A percentile compares a stretch with the other conserved stretches of the same genome.
phyloP scores from a whole-genome alignment of 345 rosid species.

The Streptanthus diversifolius region DNA sequence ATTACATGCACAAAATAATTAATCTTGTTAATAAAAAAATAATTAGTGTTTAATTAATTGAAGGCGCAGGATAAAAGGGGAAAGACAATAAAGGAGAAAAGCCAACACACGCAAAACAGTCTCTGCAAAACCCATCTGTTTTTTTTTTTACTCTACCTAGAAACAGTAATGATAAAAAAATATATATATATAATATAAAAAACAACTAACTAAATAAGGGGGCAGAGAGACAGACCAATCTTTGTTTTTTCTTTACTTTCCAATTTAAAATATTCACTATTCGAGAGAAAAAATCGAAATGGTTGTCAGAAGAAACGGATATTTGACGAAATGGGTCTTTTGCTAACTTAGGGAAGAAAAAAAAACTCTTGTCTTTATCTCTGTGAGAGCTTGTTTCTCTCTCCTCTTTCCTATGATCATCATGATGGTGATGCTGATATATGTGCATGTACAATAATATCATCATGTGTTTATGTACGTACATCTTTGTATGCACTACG shows the following conservation, averaged over 20 bases:
- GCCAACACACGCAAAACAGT: conserved; percentile 37
- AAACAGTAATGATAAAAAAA: conserved; percentile 25
- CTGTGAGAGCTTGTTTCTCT: conserved; percentile 26
- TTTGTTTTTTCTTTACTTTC: conserved; percentile 25
- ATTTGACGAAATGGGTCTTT: conserved; percentile 25
- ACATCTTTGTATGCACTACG: conserved; percentile 20
- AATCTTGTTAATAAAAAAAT: neutral
- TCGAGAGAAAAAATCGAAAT: neutral
- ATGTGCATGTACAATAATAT: conserved; percentile 27
- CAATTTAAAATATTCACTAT: neutral
- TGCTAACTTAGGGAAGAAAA: conserved; percentile 13
- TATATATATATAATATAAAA: neutral
- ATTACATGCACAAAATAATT: neutral
- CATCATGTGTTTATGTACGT: conserved; percentile 18
- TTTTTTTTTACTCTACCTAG: conserved; percentile 31
- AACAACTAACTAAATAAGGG: conserved; percentile 21
- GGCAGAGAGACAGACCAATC: conserved; percentile 29
- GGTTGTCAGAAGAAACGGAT: conserved; percentile 34
- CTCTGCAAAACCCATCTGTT: conserved; percentile 31
- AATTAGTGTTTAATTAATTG: neutral
- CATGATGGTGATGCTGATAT: conserved; percentile 31
- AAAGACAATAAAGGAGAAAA: conserved; percentile 34
- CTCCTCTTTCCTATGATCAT: conserved; percentile 19
- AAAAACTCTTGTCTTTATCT: conserved; percentile 24
- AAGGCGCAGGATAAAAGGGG: conserved; percentile 14